Conservation (phyloP, 2,329 filamentous ascomycete genomes). For the Claviceps sp. region DNA sequence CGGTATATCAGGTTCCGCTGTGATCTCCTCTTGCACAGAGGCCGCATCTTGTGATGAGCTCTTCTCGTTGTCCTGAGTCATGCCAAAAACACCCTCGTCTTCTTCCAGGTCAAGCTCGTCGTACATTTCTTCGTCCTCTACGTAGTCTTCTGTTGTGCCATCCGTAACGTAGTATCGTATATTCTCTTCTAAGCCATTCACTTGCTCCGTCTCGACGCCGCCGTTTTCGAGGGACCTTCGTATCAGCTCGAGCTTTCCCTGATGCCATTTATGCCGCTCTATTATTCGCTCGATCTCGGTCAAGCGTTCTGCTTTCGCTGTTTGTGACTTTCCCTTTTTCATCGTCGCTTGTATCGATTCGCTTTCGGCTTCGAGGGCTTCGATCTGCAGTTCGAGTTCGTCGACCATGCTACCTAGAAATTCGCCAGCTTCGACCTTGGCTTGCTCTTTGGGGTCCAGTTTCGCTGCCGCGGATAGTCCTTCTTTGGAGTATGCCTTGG, state of each 20-base stretch:
- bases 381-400: slow-evolving; percentile 86
- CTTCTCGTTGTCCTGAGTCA: slow-evolving; percentile 67
- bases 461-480: slow-evolving; percentile 83
- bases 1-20: slow-evolving; percentile 39
- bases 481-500: slow-evolving; percentile 98
- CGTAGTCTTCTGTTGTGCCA: slow-evolving; percentile 76
- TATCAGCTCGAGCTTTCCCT: slow-evolving; percentile 81
- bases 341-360: slow-evolving; percentile 75
- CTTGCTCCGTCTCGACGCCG: slow-evolving; percentile 73
- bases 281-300: slow-evolving; percentile 71
- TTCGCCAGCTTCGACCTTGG: slow-evolving; percentile 76
- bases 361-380: slow-evolving; percentile 79
- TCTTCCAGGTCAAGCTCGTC: slow-evolving; percentile 87
- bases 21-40: slow-evolving; percentile 72
- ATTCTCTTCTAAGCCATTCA: slow-evolving; percentile 77
- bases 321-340: slow-evolving; percentile 90
- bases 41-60: slow-evolving; percentile 92
- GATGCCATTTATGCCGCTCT: slow-evolving; percentile 94
- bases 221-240: slow-evolving; percentile 86
- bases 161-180: slow-evolving; percentile 94
- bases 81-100: slow-evolving; percentile 78
- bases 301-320: slow-evolving; percentile 72
- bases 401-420: slow-evolving; percentile 82
- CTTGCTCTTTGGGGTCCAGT: slow-evolving; percentile 94
- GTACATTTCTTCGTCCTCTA: slow-evolving; percentile 90